Evolutionary conservation across 148 eudicot species (phyloP), one percentile per base, ranked within the genome.

Genomic region (Euryodendron excelsum): DNA sequence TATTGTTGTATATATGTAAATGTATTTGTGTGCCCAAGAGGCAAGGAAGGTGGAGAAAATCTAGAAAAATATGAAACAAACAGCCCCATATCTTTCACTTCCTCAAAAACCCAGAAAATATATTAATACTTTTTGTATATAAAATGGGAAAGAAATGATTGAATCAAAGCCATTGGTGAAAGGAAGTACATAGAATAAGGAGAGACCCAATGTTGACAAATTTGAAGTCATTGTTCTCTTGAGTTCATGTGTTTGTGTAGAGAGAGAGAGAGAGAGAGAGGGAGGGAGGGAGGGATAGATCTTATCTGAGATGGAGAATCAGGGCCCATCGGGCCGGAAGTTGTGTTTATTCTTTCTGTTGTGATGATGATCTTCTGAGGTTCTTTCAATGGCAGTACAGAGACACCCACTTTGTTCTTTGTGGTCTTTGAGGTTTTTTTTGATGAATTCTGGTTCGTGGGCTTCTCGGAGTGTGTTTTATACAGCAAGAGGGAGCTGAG

Each of bases 221-320:
- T 66, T 69, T 77, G 21, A 80, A 80, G 83, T 84, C 86, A 72
- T 84, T 75, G 77, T 79, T 81, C 47, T 75, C 41, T 55, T 73
- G 11, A 4, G 44, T 58, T 68, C 64, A n/a, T 70, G 8, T 74
- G 36, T 70, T 25, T 75, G 36, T 45, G n/a, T n/a, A n/a, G n/a
- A n/a, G n/a, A n/a, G n/a, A n/a, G n/a, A 41, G 31, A 69, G 80
- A 79, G 76, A 69, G 77, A 72, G 70, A 71, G 48, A 70, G 68
- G 20, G 50, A 62, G 74, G 77, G 48, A 14, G 11, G 7, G 20
- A 2, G 11, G 56, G 56, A 17, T 12, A 73, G 81, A 83, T 84
- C 78, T 76, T 80, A 64, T 80, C 80, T 80, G 71, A 81, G 81
- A 72, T 78, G 52, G 18, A 4, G 47, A 36, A 66, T 66, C 50